Evolutionary conservation across 2,329 filamentous ascomycete genomes (phyloP), one percentile per base, ranked within the genome.

Genomic region (Huntiella savannae): DNA sequence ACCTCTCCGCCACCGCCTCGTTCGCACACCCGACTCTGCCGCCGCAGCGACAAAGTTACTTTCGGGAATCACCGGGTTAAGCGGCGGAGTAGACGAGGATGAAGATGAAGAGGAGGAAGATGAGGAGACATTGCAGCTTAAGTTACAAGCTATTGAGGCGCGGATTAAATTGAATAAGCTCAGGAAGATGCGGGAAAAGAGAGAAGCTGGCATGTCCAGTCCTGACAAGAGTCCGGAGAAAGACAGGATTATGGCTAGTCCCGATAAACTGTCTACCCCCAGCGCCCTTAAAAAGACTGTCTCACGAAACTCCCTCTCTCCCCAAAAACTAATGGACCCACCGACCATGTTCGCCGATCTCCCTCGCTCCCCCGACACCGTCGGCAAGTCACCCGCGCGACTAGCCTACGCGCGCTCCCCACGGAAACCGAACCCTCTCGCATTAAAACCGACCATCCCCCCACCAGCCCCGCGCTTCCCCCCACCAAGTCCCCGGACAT

Each of bases 101-200:
- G 63, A 67, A 3, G 64, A 64, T 4, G 70, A 76, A 7, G 75
- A 79, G 0, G 79, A 83, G 4, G 81, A 92, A 5, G 87, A 93
- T 54, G 88, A 95, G 60, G 87, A 96, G 65, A 92, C 77, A 1
- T 63, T 96, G 33, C 76, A 92, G 57, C 65, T 98, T 51, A 79
- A 93, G 58, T 66, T 96, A 4, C 78, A 87, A 52, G 85, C 83
- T 47, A 93, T 98, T 49, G 79, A 96, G 60, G 85, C 87, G 5
- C 79, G 81, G 50, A 63, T 96, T 45, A 91, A 80, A 60, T 62
- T 96, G 52, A 96, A 95, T 61, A 86, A 80, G 56, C 64, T 96
- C 11, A 82, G 91, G 59, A 79, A 78, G 57, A 62, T 73, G 59
- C 74, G 69, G 56, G 63, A 67, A 49, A 40, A 44, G 19, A 40